These are phyloP conservation scores for Entomortierella lignicola DNA, from an alignment of 192 early-diverging fungal genomes.

Conservation along the genomic window DNA sequence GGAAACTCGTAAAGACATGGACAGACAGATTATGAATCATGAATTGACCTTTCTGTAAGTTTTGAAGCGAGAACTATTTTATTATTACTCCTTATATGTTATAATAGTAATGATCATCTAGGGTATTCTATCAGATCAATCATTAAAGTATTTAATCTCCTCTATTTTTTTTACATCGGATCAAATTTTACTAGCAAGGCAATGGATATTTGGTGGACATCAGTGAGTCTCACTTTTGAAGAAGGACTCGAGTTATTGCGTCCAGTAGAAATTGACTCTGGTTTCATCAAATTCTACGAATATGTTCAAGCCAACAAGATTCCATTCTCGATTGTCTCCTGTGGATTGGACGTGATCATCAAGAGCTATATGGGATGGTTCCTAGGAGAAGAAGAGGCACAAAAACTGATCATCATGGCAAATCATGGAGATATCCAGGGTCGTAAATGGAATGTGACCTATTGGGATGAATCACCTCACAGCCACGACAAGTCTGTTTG, in stretches of 20 bases:
- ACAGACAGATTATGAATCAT: conserved; percentile 54
- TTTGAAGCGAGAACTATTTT: background rate
- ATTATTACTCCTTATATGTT: too few relatives aligned
- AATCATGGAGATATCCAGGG: conserved; percentile 62
- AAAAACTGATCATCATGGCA: conserved; percentile 67
- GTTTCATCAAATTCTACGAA: conserved; percentile 67
- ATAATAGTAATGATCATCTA: too few relatives aligned
- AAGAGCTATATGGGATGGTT: conserved; percentile 63
- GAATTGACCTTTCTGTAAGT: conserved; percentile 59
- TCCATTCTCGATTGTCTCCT: conserved; percentile 72
- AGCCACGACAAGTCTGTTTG: conserved; percentile 74
- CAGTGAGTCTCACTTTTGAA: conserved; percentile 19
- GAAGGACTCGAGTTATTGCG: conserved; percentile 34
- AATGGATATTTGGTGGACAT: conserved; percentile 40
- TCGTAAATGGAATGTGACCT: conserved; percentile 71
- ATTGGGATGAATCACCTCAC: conserved; percentile 69
- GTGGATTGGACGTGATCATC: conserved; percentile 67
- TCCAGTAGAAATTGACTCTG: conserved; percentile 68
- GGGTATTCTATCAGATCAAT: background rate
- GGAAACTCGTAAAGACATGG: conserved; percentile 52
- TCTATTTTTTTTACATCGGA: background rate
- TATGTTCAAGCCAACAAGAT: conserved; percentile 60
- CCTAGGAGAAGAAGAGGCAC: conserved; percentile 56
- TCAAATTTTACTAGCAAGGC: conserved; percentile 31
- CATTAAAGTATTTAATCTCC: background rate